Conservation (phyloP, 1,284 basidiomycete genomes). For the Trichosporon coremiiforme region DNA sequence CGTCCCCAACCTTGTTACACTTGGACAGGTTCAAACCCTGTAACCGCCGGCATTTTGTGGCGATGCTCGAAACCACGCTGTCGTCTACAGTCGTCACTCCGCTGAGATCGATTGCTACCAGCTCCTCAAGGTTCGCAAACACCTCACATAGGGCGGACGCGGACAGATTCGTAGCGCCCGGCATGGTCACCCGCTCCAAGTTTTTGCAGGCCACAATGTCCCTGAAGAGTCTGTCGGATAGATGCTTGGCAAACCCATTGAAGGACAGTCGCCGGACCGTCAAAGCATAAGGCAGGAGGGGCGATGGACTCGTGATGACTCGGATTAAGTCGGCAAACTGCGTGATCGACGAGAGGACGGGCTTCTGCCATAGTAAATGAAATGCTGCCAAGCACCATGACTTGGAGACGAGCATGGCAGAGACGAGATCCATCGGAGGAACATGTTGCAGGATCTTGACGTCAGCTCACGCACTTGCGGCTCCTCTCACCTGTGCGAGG, state of each 20-base stretch:
- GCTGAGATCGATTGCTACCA: constrained; percentile 88
- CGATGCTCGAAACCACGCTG: constrained; percentile 70
- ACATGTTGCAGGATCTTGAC: constrained; percentile 81
- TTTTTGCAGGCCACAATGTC: constrained; percentile 75
- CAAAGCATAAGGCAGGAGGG: constrained; percentile 82
- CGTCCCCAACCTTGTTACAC: constrained; percentile 79
- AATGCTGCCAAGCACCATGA: constrained; percentile 95
- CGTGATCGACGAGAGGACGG: constrained; percentile 67
- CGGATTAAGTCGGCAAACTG: constrained; percentile 44
- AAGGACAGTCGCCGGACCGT: constrained; percentile 94
- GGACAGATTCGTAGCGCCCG: constrained; percentile 75
- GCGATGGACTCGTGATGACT: constrained; percentile 45
- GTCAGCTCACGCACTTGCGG: neutral
- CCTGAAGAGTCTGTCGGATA: constrained; percentile 77
- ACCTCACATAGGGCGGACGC: constrained; percentile 69
- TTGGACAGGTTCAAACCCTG: constrained; percentile 92
- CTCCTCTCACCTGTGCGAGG: constrained; percentile 59
- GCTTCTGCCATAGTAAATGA: constrained; percentile 93
- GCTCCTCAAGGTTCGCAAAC: constrained; percentile 69
- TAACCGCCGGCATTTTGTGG: constrained; percentile 69
- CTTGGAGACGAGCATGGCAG: constrained; percentile 78
- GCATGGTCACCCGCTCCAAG: constrained; percentile 88
- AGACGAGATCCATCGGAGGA: constrained; percentile 72
- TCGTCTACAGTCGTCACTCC: constrained; percentile 72
- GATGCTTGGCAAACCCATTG: constrained; percentile 68